A percentile compares a stretch with the other conserved stretches of the same genome.
Evolutionary conservation across 169 alveolate genomes (phyloP).

Genomic region (Cryptosporidium baileyi): DNA sequence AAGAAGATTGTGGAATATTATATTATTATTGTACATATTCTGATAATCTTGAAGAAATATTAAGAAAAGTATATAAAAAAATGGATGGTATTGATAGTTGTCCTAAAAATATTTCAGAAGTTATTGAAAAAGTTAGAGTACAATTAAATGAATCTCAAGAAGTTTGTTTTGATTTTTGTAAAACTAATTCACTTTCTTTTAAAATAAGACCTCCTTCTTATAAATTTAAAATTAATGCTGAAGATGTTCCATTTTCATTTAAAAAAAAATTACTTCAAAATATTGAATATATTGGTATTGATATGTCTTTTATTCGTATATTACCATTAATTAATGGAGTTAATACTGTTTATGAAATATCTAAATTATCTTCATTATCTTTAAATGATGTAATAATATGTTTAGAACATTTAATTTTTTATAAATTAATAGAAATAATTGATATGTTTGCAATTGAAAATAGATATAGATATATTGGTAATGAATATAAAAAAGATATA

Average conservation of each 20-base stretch:
- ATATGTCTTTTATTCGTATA: slow-evolving; percentile 12
- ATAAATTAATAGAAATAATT: slow-evolving; percentile 14
- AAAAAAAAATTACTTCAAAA: neutral
- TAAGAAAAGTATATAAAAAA: neutral
- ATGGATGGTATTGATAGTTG: neutral
- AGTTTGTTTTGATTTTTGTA: slow-evolving; percentile 14
- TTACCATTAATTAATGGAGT: slow-evolving; percentile 24
- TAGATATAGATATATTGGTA: slow-evolving; percentile 50
- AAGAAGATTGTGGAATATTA: slow-evolving; percentile 65
- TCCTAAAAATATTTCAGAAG: slow-evolving; percentile 15
- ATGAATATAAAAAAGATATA: neutral
- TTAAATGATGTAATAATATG: slow-evolving; percentile 35
- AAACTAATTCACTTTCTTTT: neutral
- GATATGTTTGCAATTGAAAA: slow-evolving; percentile 61
- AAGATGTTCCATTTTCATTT: slow-evolving; percentile 41
- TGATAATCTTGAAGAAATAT: neutral
- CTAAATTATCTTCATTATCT: slow-evolving; percentile 20
- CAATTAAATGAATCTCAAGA: slow-evolving; percentile 19
- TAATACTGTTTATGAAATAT: slow-evolving; percentile 40
- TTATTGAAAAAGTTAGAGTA: slow-evolving; percentile 1
- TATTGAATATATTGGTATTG: slow-evolving; percentile 22
- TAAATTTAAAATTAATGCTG: neutral
- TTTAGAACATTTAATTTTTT: slow-evolving; percentile 28
- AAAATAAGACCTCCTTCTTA: slow-evolving; percentile 35
- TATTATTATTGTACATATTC: slow-evolving; percentile 18